These are phyloP conservation scores for Podaxis sp. DNA, from an alignment of 768 basidiomycete genomes.

Conservation along the genomic window DNA sequence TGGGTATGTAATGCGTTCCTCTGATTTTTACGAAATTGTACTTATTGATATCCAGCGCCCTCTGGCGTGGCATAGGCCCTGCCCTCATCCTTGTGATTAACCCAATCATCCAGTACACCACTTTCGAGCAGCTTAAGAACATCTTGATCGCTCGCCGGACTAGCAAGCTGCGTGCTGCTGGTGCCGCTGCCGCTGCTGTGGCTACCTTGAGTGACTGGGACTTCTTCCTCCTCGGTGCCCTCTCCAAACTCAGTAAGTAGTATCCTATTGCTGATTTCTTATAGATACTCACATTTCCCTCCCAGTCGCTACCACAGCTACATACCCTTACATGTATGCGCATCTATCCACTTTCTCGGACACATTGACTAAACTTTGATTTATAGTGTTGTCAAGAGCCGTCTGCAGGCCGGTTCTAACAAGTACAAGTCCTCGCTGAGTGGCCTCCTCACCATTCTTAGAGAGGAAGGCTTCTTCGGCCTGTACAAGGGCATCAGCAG, in stretches of 20 bases:
- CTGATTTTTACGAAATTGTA: not conserved
- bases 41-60: conserved; percentile 43
- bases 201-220: conserved; percentile 78
- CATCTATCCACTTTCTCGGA: not conserved
- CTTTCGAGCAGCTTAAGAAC: conserved; percentile 95
- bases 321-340: conserved; percentile 50
- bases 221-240: conserved; percentile 91
- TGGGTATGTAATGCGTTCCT: conserved; percentile 27
- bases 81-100: conserved; percentile 94
- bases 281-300: conserved; percentile 4
- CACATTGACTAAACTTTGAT: not conserved
- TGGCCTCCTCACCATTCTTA: conserved; percentile 76
- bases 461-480: conserved; percentile 78
- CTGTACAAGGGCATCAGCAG: conserved; percentile 85
- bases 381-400: conserved; percentile 69
- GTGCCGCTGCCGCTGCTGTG: conserved; percentile 37
- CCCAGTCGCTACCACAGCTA: conserved; percentile 48
- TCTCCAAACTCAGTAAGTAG: conserved; percentile 79
- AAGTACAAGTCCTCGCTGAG: conserved; percentile 76
- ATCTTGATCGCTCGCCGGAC: conserved; percentile 64
- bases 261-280: not conserved
- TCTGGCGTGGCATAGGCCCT: conserved; percentile 93
- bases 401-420: conserved; percentile 74
- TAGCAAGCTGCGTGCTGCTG: conserved; percentile 47
- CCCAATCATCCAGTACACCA: conserved; percentile 92